Base-by-base conservation (phyloP, 108 stramenopile genomes). In the Cyclotella baltica region DNA sequence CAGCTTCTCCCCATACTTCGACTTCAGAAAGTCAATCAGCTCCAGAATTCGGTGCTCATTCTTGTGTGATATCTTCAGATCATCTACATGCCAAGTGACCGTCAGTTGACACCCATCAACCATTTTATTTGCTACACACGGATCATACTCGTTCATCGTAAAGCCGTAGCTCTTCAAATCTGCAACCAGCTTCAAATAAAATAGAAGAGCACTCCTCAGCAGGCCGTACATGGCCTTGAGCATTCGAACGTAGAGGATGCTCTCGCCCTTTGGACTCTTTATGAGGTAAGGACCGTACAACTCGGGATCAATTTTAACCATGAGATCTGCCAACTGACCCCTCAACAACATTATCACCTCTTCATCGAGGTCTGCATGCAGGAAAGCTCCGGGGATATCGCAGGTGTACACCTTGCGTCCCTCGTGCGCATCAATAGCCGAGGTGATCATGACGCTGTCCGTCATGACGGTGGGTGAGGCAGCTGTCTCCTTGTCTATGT, bases 61-160 rank as follows among this genome's bases (percentile, higher is more conserved):
- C 15, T 15, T 30, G 31, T 61, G 59, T 6, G 29, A 61, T 13
- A 31, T 30, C 28, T n/a, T n/a, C n/a, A n/a, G n/a, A n/a, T n/a
- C n/a, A n/a, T n/a, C n/a, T n/a, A n/a, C n/a, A n/a, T n/a, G 59
- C 59, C 59, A 61, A 13, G 30, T 33, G 23, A 61, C 59, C 4
- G 59, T 61, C 59, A 61, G 28, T 61, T 61, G 59, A 10, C 31
- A 30, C 13, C 59, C 59, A 10, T 61, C 10, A 6, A 6, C 27
- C 59, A 61, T 61, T 28, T 61, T 61, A 30, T 61, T 61, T 23
- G 59, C 29, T 4, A 61, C 29, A 30, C 59, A 61, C 4, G 23
- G 59, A 29, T 61, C 59, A 61, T 61, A 61, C 6, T 22, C 13
- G 28, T 61, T 61, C 27, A 61, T 29, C 6, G 27, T 33, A 31